Evolutionary conservation across 352 stramenopile genomes (phyloP).

Genomic region (Phytopythium kandeliae): DNA sequence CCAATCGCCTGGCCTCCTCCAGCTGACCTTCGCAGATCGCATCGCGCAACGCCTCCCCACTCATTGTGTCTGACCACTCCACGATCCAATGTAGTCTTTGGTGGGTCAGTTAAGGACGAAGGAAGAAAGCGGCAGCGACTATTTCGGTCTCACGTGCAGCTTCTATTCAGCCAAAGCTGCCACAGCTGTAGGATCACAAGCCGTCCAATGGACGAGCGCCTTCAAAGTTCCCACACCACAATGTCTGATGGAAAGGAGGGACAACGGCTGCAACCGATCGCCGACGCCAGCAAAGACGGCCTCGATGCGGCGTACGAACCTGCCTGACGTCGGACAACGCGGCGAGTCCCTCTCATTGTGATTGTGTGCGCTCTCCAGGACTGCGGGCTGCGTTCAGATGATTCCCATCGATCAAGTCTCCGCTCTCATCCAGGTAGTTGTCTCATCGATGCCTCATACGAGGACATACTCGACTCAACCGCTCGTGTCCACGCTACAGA

Average conservation of each 20-base stretch:
- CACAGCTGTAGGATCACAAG: no score
- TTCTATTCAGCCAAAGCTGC: no score
- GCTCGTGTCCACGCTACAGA: not conserved
- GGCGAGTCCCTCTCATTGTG: not conserved
- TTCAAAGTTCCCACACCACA: not conserved
- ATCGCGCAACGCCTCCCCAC: constrained; percentile 29
- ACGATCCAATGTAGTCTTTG: no score
- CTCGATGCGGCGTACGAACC: no score
- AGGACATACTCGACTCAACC: not conserved
- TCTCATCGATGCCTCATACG: constrained; percentile 9
- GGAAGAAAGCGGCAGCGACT: no score
- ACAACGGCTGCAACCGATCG: not conserved
- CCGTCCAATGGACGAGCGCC: not conserved
- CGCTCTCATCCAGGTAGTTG: constrained; percentile 9
- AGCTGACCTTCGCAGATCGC: constrained; percentile 33
- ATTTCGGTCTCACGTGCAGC: no score
- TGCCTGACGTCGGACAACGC: not conserved
- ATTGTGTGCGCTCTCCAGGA: not conserved
- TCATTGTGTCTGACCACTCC: no score
- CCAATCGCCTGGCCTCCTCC: constrained; percentile 9
- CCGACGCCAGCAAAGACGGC: not conserved
- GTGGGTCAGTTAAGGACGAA: no score
- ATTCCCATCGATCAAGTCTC: constrained; percentile 5
- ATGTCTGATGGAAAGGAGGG: not conserved
- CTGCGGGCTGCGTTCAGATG: not conserved